Evolutionary conservation across 306 rosid genomes (phyloP).

Genomic region (Glycyrrhiza uralensis): DNA sequence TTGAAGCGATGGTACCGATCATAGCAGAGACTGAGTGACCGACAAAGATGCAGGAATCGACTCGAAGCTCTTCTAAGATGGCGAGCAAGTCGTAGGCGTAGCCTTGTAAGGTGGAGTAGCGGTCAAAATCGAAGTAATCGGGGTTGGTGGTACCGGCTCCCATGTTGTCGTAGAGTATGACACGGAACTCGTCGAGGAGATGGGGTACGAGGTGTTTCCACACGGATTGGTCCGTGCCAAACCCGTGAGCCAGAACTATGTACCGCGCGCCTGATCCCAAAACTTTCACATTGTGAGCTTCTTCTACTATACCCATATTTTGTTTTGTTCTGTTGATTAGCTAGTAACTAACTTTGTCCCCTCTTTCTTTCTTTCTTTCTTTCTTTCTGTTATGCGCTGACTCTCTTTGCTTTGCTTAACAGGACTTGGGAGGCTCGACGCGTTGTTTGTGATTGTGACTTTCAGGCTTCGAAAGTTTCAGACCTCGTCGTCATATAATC

Average conservation of each 20-base stretch:
- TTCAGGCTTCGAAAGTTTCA: background rate
- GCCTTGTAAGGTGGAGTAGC: slow-evolving; percentile 40
- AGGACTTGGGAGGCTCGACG: background rate
- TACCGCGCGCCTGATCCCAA: slow-evolving; percentile 32
- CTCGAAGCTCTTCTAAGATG: slow-evolving; percentile 32
- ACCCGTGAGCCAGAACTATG: slow-evolving; percentile 43
- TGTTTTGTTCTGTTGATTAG: background rate
- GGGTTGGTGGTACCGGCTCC: slow-evolving; percentile 50
- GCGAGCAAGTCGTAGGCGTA: slow-evolving; percentile 40
- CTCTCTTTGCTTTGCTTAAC: background rate
- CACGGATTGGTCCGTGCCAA: slow-evolving; percentile 44
- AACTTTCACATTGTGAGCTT: slow-evolving; percentile 43
- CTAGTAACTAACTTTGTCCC: too few species aligned
- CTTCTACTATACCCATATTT: slow-evolving; percentile 42
- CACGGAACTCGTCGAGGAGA: slow-evolving; percentile 37
- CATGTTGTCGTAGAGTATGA: slow-evolving; percentile 41
- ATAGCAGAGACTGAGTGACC: slow-evolving; percentile 44
- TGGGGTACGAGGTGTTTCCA: slow-evolving; percentile 50
- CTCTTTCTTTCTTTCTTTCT: too few species aligned
- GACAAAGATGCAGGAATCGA: slow-evolving; percentile 34
- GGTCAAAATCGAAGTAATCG: slow-evolving; percentile 41
- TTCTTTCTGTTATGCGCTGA: background rate
- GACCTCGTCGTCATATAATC: too few species aligned
- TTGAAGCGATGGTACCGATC: slow-evolving; percentile 36
- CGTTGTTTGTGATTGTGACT: background rate